These are phyloP conservation scores for Xylaria scruposa DNA, from an alignment of 495 filamentous ascomycete species.

Conservation along the genomic window DNA sequence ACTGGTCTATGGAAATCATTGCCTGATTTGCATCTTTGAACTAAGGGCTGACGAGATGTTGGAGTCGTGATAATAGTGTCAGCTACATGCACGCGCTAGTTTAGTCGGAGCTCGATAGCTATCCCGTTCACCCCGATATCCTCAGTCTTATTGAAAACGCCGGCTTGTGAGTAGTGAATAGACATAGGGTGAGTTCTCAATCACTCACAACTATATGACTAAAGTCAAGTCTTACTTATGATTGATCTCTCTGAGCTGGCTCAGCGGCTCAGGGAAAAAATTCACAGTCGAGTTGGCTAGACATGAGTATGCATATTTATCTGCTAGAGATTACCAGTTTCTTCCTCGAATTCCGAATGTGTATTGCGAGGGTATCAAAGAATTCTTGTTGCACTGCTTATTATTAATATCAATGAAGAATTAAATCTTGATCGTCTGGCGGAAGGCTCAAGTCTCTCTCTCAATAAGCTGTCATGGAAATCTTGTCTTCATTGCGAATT, in stretches of 20 bases:
- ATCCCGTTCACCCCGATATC: not conserved
- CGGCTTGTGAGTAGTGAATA: not conserved
- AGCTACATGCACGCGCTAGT: not conserved
- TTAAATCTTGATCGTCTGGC: not conserved
- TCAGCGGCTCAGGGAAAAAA: not conserved
- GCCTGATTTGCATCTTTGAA: not conserved
- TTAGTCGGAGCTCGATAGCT: not conserved
- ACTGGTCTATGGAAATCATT: not conserved
- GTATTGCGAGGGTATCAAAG: not conserved
- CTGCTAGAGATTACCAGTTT: not conserved
- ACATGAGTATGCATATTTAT: not conserved
- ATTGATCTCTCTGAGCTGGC: not conserved
- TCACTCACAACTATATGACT: not conserved
- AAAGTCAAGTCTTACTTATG: not conserved
- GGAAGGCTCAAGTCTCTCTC: not conserved
- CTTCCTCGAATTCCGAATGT: not conserved
- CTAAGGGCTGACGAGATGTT: not conserved
- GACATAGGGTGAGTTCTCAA: not conserved
- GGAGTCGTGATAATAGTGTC: not conserved
- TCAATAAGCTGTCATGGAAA: not conserved
- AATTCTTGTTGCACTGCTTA: not conserved
- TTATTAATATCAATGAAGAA: not conserved
- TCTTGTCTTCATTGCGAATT: not conserved
- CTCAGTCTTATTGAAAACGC: not conserved
- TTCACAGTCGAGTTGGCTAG: not conserved